These are phyloP conservation scores for Tetrahymena thermophila DNA, from an alignment of 73 alveolate genomes.

Conservation along the genomic window DNA sequence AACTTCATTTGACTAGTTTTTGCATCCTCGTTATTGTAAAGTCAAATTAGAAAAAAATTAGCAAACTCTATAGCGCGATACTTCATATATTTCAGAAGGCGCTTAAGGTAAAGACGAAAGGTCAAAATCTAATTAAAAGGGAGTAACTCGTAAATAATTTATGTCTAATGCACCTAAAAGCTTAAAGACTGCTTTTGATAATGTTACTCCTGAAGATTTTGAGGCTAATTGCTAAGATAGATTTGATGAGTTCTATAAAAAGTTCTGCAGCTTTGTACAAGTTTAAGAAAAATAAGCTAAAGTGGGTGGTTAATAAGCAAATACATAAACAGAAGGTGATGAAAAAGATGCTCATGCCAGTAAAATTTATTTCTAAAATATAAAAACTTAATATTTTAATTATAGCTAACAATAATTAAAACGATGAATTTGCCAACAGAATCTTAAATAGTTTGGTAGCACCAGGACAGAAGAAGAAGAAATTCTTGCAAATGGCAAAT, in stretches of 20 bases:
- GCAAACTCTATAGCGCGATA: background rate
- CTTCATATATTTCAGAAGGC: background rate
- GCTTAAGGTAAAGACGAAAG: background rate
- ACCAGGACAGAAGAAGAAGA: constrained; percentile 4
- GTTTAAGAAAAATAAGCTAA: background rate
- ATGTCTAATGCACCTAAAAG: background rate
- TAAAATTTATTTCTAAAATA: background rate
- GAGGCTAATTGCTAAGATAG: background rate
- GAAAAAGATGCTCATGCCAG: background rate
- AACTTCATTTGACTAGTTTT: constrained; percentile 21
- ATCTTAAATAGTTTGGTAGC: background rate
- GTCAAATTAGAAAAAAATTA: background rate
- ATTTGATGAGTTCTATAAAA: background rate
- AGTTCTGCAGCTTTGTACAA: background rate
- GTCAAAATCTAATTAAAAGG: background rate
- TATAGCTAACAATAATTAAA: background rate
- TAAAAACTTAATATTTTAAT: background rate
- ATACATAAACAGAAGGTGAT: background rate
- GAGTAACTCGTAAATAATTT: background rate
- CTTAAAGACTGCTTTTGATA: background rate
- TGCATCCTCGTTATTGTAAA: constrained; percentile 17
- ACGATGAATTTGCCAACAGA: background rate
- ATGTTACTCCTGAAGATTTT: background rate
- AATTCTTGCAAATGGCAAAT: constrained; percentile 16
- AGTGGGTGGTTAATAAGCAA: background rate